Evolutionary conservation across 331 rosid genomes (phyloP).

Genomic region (Quercus tomentella): DNA sequence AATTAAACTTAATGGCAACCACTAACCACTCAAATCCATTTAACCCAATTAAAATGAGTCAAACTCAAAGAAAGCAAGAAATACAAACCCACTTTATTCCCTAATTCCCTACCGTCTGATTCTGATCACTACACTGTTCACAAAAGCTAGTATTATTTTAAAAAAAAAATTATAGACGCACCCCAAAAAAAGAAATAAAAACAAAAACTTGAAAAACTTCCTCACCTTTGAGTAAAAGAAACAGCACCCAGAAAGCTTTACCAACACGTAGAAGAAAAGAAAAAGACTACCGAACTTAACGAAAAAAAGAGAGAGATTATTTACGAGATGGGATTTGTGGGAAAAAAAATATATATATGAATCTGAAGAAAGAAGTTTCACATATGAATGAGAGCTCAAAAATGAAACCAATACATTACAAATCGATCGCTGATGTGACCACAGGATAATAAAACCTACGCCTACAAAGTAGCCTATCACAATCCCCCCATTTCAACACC

Average conservation of each 20-base stretch:
- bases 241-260: background rate
- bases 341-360: background rate
- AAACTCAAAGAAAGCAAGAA: conserved; percentile 1
- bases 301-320: background rate
- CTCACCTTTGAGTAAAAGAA: background rate
- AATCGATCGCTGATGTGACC: conserved; percentile 49
- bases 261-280: background rate
- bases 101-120: conserved; percentile 23
- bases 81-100: conserved; percentile 19
- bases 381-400: background rate
- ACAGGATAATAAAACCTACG: conserved; percentile 37
- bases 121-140: conserved; percentile 26
- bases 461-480: conserved; percentile 40
- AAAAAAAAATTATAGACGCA: background rate
- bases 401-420: conserved; percentile 43
- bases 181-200: background rate
- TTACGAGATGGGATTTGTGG: background rate
- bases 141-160: background rate
- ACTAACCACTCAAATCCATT: background rate
- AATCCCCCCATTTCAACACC: conserved; percentile 42
- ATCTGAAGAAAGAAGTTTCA: background rate
- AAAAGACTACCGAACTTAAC: background rate
- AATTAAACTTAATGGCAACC: conserved; percentile 16
- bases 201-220: background rate
- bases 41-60: conserved; percentile 12